A percentile compares a stretch with the other conserved stretches of the same genome.
These are phyloP conservation scores for Penicillium sp. DNA, from an alignment of 2,329 filamentous ascomycete species.

Conservation along the genomic window DNA sequence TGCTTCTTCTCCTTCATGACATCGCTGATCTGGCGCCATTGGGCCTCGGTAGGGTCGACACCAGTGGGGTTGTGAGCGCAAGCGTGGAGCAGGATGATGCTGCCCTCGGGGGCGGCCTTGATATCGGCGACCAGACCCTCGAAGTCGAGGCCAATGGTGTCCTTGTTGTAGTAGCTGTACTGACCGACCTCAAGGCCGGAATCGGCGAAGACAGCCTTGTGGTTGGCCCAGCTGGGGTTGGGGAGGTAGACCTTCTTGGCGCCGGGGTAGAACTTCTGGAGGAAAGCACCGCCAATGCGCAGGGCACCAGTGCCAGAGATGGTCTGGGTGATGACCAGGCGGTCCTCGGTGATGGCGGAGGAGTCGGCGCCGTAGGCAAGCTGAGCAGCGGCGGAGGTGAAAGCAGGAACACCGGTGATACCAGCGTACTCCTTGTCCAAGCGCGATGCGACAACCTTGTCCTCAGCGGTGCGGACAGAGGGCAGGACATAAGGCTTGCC, in stretches of 20 bases:
- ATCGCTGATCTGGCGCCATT: constrained; percentile 88
- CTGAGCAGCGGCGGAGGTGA: constrained; percentile 86
- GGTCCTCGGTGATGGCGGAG: constrained; percentile 67
- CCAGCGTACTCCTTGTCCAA: constrained; percentile 97
- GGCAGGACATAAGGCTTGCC: constrained; percentile 98
- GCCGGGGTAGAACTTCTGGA: constrained; percentile 85
- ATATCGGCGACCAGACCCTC: constrained; percentile 89
- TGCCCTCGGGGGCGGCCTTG: constrained; percentile 80
- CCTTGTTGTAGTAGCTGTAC: constrained; percentile 99
- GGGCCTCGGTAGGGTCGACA: constrained; percentile 85
- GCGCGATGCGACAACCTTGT: constrained; percentile 73
- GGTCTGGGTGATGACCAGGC: constrained; percentile 90
- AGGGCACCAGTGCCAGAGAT: constrained; percentile 97
- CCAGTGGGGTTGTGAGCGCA: constrained; percentile 98
- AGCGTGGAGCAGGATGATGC: constrained; percentile 90
- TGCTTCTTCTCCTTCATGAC: constrained; percentile 83
- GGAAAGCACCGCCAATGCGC: constrained; percentile 90
- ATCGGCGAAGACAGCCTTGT: constrained; percentile 93
- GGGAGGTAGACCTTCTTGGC: constrained; percentile 97
- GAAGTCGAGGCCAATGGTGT: constrained; percentile 97
- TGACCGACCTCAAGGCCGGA: constrained; percentile 86
- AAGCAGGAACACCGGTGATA: constrained; percentile 92
- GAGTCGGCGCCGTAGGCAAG: constrained; percentile 87
- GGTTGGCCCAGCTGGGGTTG: constrained; percentile 95
- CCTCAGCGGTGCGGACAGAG: constrained; percentile 84